Percentiles rank a stretch among this genome's conserved stretches.
These are phyloP conservation scores for Centaurea solstitialis DNA, from an alignment of 129 eudicot genomes.

Conservation along the genomic window DNA sequence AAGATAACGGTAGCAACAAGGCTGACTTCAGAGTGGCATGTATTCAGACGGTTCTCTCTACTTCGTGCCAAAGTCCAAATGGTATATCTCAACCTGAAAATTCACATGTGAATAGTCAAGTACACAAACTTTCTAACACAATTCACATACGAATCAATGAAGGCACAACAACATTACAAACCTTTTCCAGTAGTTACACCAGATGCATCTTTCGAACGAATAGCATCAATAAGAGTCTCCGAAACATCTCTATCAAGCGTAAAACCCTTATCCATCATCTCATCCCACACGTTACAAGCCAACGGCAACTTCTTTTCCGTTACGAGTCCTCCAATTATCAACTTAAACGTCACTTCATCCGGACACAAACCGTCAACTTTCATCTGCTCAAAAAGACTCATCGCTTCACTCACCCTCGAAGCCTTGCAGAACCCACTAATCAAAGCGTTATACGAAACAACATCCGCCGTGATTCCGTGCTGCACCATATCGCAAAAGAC, in stretches of 20 bases:
- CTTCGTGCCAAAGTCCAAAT: slow-evolving; percentile 9
- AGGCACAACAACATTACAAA: slow-evolving; percentile 15
- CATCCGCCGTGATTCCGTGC: slow-evolving; percentile 67
- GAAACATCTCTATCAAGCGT: slow-evolving; percentile 82
- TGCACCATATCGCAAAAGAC: slow-evolving; percentile 75
- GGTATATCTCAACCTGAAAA: slow-evolving; percentile 38
- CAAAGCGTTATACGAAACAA: slow-evolving; percentile 73
- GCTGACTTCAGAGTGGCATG: slow-evolving; percentile 16
- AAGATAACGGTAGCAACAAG: slow-evolving; percentile 3
- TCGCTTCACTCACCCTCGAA: slow-evolving; percentile 64
- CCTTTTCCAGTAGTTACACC: slow-evolving; percentile 23
- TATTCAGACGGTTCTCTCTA: slow-evolving; percentile 1
- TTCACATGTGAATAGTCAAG: slow-evolving; percentile 6
- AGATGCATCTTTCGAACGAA: slow-evolving; percentile 36
- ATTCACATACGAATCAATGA: not conserved
- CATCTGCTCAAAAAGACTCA: slow-evolving; percentile 76
- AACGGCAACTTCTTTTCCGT: slow-evolving; percentile 53
- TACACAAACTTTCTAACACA: not conserved
- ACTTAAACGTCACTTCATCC: slow-evolving; percentile 77
- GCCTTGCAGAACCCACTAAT: slow-evolving; percentile 75
- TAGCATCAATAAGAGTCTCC: slow-evolving; percentile 59
- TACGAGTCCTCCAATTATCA: slow-evolving; percentile 69
- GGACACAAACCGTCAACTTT: slow-evolving; percentile 60
- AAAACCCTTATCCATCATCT: slow-evolving; percentile 96
- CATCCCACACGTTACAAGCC: slow-evolving; percentile 86